These are phyloP conservation scores for Verbascum thapsus DNA, from an alignment of 257 asterid species.

Conservation along the genomic window DNA sequence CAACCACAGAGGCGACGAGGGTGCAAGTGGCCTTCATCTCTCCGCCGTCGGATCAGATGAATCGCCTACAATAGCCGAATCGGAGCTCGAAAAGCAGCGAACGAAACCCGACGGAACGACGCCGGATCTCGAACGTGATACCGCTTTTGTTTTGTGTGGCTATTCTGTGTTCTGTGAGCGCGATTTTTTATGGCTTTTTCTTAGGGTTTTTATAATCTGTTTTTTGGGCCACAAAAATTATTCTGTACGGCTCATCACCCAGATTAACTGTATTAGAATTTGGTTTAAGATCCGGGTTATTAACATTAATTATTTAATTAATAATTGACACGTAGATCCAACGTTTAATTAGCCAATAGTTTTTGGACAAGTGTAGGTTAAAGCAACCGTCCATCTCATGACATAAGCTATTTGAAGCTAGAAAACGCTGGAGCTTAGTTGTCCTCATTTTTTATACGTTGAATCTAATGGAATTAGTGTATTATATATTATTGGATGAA, in stretches of 20 bases:
- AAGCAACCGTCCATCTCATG: neutral
- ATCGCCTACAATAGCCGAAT: neutral
- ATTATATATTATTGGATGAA: too few relatives aligned
- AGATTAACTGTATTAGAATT: too few relatives aligned
- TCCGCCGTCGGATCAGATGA: neutral
- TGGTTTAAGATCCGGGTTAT: too few relatives aligned
- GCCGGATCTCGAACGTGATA: conserved; percentile 45
- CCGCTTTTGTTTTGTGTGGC: neutral
- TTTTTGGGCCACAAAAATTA: neutral
- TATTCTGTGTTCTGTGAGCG: neutral
- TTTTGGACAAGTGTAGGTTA: neutral
- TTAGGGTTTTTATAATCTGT: neutral
- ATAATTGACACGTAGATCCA: neutral
- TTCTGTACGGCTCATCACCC: too few relatives aligned
- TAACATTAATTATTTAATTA: neutral
- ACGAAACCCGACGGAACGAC: conserved; percentile 46
- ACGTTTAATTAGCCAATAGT: neutral
- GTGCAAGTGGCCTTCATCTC: conserved; percentile 48
- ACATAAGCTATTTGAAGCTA: neutral
- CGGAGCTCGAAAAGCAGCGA: neutral
- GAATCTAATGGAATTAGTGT: too few relatives aligned
- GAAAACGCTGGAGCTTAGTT: too few relatives aligned
- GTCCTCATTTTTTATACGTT: too few relatives aligned
- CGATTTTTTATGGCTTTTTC: neutral
- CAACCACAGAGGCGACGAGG: conserved; percentile 45